These are phyloP conservation scores for Myxozyma melibiosi DNA, from an alignment of 805 yeast species.

Conservation along the genomic window DNA sequence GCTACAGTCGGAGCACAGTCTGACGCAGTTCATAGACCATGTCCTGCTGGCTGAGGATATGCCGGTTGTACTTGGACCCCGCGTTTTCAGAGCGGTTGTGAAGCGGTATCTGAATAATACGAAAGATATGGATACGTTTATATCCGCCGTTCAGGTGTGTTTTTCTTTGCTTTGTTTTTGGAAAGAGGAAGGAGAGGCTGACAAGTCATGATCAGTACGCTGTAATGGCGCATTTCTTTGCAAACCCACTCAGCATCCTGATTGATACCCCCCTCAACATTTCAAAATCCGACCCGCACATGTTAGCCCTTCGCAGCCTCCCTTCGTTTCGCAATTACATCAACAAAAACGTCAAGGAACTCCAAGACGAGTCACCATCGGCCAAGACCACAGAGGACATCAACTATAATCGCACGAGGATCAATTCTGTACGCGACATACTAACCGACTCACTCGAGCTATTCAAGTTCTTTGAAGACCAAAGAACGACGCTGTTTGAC, in stretches of 20 bases:
- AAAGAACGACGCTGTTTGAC: background rate
- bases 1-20: slow-evolving; percentile 23
- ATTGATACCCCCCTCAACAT: slow-evolving; percentile 14
- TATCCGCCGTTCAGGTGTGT: slow-evolving; percentile 29
- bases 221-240: slow-evolving; percentile 43
- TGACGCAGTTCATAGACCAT: slow-evolving; percentile 23
- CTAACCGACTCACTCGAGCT: background rate
- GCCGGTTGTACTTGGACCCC: slow-evolving; percentile 19
- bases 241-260: slow-evolving; percentile 43
- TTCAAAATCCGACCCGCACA: slow-evolving; percentile 30
- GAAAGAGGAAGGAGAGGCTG: no score
- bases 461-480: background rate
- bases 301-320: slow-evolving; percentile 41
- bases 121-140: slow-evolving; percentile 20
- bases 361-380: background rate
- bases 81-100: slow-evolving; percentile 7
- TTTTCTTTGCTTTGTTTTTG: slow-evolving; percentile 32
- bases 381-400: no score
- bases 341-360: background rate
- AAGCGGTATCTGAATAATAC: slow-evolving; percentile 18
- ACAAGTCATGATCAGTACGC: no score
- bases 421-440: background rate
- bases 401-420: no score
- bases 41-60: slow-evolving; percentile 17
- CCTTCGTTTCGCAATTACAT: slow-evolving; percentile 41